Evolutionary conservation across 225 moss, liverwort and hornwort species (phyloP).

Genomic region (Polytrichum commune): DNA sequence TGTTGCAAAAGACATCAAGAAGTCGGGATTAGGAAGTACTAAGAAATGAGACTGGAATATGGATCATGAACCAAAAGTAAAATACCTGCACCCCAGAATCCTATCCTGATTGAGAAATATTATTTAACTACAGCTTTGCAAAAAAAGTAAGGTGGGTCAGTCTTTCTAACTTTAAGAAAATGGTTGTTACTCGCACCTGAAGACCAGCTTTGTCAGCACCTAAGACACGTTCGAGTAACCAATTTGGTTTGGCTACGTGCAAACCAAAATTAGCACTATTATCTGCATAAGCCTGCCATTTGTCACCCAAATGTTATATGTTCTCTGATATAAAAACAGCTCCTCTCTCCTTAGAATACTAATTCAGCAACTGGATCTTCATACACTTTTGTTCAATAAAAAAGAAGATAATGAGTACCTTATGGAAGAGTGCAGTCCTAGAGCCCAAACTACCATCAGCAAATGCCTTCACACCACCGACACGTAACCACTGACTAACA

Average conservation of each 20-base stretch:
- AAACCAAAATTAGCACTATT: slow-evolving; percentile 55
- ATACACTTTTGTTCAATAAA: no score
- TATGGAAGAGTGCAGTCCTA: slow-evolving; percentile 72
- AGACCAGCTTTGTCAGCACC: slow-evolving; percentile 81
- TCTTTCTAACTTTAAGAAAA: not conserved
- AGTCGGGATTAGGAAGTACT: no score
- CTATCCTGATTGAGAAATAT: no score
- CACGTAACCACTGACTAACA: slow-evolving; percentile 73
- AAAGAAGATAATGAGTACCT: slow-evolving; percentile 34
- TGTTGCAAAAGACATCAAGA: no score
- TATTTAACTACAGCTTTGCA: no score
- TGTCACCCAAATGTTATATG: slow-evolving; percentile 1
- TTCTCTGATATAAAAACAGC: not conserved
- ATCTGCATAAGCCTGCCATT: slow-evolving; percentile 72
- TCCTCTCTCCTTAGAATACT: no score
- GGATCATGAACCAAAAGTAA: no score
- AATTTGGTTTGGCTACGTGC: slow-evolving; percentile 61
- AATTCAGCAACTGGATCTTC: no score
- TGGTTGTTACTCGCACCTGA: slow-evolving; percentile 44
- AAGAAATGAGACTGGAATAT: no score
- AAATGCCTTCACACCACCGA: slow-evolving; percentile 85
- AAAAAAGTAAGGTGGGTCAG: no score
- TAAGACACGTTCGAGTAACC: slow-evolving; percentile 60
- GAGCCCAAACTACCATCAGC: slow-evolving; percentile 89
- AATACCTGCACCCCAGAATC: no score